Conservation (phyloP, 2,329 filamentous ascomycete species). For the Xylaria hypoxylon region DNA sequence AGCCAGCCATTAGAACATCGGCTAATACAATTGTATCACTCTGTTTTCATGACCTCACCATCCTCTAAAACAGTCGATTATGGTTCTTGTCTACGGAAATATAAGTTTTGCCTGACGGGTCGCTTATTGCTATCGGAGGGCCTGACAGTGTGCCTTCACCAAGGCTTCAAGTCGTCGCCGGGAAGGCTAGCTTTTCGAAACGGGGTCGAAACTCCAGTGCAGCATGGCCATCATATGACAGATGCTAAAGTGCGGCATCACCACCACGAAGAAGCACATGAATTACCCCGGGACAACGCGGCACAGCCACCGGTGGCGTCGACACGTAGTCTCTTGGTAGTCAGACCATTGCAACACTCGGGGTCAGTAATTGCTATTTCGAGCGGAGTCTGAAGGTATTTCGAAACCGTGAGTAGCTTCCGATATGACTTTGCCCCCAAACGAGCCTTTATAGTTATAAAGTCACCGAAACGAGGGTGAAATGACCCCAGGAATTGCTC, state of each 20-base stretch:
- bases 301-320: background rate
- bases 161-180: background rate
- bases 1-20: too few relatives aligned
- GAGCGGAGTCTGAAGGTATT: too few relatives aligned
- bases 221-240: slow-evolving; percentile 2
- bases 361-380: too few relatives aligned
- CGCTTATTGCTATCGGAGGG: background rate
- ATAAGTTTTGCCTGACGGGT: background rate
- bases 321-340: slow-evolving; percentile 1
- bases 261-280: slow-evolving; percentile 4
- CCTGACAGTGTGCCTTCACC: background rate
- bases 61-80: background rate
- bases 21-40: background rate
- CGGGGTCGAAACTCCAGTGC: too few relatives aligned
- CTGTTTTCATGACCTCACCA: background rate
- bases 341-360: background rate
- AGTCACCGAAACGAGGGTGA: too few relatives aligned
- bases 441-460: too few relatives aligned
- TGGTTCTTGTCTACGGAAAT: background rate
- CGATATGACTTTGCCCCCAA: too few relatives aligned
- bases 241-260: background rate
- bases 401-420: background rate
- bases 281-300: background rate
- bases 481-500: too few relatives aligned
- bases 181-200: background rate